These are phyloP conservation scores for Pseudocercospora macadamiae DNA, from an alignment of 2,329 filamentous ascomycete genomes.

Conservation along the genomic window DNA sequence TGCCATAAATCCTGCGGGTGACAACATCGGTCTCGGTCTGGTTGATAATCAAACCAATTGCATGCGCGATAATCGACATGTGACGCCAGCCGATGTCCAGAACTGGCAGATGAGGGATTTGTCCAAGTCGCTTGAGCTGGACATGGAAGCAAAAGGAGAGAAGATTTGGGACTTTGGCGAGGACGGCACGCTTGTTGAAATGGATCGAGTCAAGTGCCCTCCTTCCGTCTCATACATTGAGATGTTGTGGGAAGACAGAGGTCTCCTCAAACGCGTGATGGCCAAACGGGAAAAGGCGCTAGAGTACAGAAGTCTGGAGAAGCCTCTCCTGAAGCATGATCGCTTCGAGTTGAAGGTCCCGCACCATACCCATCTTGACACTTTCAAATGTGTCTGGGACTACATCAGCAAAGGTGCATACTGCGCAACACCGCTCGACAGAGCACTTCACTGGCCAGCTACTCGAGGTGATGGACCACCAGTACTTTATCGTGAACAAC, in stretches of 20 bases:
- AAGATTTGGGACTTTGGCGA: constrained; percentile 40
- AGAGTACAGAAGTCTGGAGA: constrained; percentile 35
- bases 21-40: constrained; percentile 20
- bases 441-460: constrained; percentile 5
- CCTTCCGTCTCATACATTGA: constrained; percentile 42
- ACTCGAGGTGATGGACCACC: constrained; percentile 18
- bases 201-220: constrained; percentile 33
- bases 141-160: constrained; percentile 39
- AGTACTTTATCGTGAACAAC: constrained; percentile 10
- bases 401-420: constrained; percentile 32
- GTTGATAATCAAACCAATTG: constrained; percentile 35
- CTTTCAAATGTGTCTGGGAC: constrained; percentile 42
- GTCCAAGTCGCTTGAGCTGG: constrained; percentile 38
- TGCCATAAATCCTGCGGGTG: constrained; percentile 26
- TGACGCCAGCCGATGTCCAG: constrained; percentile 34
- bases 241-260: constrained; percentile 41
- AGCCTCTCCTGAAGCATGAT: constrained; percentile 36
- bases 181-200: constrained; percentile 35
- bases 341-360: constrained; percentile 40
- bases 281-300: constrained; percentile 36
- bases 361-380: constrained; percentile 31
- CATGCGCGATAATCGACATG: constrained; percentile 34
- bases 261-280: constrained; percentile 32
- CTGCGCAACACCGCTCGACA: constrained; percentile 17
- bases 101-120: constrained; percentile 38